Percentiles rank a stretch among this genome's conserved stretches.
phyloP scores from a whole-genome alignment of 2,329 filamentous ascomycete species.

The Teratosphaeria destructans region DNA sequence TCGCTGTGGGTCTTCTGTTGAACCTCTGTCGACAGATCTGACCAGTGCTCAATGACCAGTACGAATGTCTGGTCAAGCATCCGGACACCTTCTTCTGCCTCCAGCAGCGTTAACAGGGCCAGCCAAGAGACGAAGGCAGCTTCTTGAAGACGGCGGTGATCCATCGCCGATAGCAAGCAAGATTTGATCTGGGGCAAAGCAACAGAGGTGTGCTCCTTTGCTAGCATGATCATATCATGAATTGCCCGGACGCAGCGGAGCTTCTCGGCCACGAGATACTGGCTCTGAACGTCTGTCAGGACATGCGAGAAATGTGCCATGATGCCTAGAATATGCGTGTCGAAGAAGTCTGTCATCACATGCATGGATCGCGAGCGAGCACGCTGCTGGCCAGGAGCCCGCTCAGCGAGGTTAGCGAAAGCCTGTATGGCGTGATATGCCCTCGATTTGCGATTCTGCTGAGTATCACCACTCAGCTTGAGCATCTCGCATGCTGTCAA shows the following conservation, averaged over 20 bases:
- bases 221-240: conserved; percentile 74
- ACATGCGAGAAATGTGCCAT: conserved; percentile 71
- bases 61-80: conserved; percentile 85
- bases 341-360: conserved; percentile 63
- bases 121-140: conserved; percentile 77
- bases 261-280: conserved; percentile 59
- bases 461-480: conserved; percentile 64
- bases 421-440: conserved; percentile 40
- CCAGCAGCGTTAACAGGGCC: conserved; percentile 62
- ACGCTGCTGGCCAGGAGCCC: conserved; percentile 32
- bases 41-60: conserved; percentile 75
- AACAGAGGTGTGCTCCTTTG: conserved; percentile 60
- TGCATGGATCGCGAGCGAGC: conserved; percentile 41
- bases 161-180: conserved; percentile 77
- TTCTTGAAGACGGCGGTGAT: conserved; percentile 62
- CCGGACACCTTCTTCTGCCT: conserved; percentile 66
- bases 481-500: conserved; percentile 70
- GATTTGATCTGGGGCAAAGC: conserved; percentile 88
- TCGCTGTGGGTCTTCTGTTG: conserved; percentile 51
- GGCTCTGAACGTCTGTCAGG: conserved; percentile 48
- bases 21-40: conserved; percentile 50
- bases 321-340: conserved; percentile 74
- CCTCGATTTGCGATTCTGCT: conserved; percentile 31
- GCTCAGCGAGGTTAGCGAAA: conserved; percentile 40
- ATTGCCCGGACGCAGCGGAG: conserved; percentile 70